Percentiles rank a stretch among this genome's conserved stretches.
phyloP scores from a whole-genome alignment of 2,329 filamentous ascomycete genomes.

The Cryphonectria parasitica region DNA sequence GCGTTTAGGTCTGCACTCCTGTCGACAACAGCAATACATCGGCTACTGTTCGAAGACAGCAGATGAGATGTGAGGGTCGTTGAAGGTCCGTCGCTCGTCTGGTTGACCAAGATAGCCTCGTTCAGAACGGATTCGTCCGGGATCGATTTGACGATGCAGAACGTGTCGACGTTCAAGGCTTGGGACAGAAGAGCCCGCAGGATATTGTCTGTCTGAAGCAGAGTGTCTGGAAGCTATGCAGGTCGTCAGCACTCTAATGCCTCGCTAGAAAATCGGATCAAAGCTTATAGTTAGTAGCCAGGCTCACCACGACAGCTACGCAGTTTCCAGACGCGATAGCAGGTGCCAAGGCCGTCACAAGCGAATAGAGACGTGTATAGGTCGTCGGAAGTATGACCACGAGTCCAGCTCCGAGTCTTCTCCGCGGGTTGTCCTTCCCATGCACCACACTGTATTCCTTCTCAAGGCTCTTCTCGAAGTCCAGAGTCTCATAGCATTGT shows the following conservation, averaged over 20 bases:
- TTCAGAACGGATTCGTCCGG: conserved; percentile 31
- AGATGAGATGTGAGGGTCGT: conserved; percentile 21
- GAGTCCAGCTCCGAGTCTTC: conserved; percentile 35
- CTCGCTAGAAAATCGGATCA: neutral
- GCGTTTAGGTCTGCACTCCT: conserved; percentile 57
- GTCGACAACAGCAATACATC: conserved; percentile 61
- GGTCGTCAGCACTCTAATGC: neutral
- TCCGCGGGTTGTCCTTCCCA: conserved; percentile 32
- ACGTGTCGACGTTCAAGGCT: conserved; percentile 36
- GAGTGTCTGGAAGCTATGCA: conserved; percentile 33
- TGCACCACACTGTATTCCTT: conserved; percentile 39
- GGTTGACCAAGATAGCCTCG: conserved; percentile 35
- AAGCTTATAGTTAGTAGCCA: neutral
- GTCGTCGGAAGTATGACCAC: conserved; percentile 39
- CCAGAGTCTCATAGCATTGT: conserved; percentile 37
- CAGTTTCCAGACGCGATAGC: conserved; percentile 44
- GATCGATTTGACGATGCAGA: conserved; percentile 32
- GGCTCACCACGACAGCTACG: conserved; percentile 39
- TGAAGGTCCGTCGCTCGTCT: conserved; percentile 28
- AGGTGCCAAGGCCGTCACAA: conserved; percentile 38
- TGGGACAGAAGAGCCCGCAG: conserved; percentile 33
- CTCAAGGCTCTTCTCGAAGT: conserved; percentile 35
- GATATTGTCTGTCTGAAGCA: conserved; percentile 32
- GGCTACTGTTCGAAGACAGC: conserved; percentile 27
- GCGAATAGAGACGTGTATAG: conserved; percentile 39